Conservation (phyloP, 441 rosid genomes). For the Aquilaria agallochum region DNA sequence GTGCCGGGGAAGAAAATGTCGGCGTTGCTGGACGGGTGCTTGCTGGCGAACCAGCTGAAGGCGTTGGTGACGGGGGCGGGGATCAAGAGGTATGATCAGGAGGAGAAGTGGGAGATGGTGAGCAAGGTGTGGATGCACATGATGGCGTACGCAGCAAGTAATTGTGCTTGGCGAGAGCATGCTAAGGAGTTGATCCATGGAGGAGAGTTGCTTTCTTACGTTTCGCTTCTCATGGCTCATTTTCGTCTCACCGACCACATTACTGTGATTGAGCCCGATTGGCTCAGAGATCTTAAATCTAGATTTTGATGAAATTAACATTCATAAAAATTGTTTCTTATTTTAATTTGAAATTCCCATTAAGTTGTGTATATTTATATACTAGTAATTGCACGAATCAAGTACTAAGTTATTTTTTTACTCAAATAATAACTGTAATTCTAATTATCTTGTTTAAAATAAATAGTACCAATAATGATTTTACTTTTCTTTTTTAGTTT, state of each 20-base stretch:
- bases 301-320: too few species aligned
- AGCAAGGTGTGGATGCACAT: constrained; percentile 21
- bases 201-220: constrained; percentile 25
- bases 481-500: too few species aligned
- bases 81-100: neutral
- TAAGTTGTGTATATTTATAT: too few species aligned
- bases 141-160: constrained; percentile 13
- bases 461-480: too few species aligned
- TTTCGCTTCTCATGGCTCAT: constrained; percentile 23
- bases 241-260: constrained; percentile 6
- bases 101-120: constrained; percentile 15
- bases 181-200: constrained; percentile 16
- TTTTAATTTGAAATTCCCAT: too few species aligned
- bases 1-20: constrained; percentile 2
- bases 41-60: constrained; percentile 4
- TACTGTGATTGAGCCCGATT: too few species aligned
- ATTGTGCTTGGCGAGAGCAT: constrained; percentile 19
- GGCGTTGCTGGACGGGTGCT: constrained; percentile 13
- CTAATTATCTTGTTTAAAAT: too few species aligned
- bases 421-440: too few species aligned
- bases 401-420: too few species aligned
- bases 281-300: too few species aligned
- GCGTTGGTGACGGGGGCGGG: neutral
- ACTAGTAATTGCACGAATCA: too few species aligned
- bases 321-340: too few species aligned